These are phyloP conservation scores for Diaporthe ampelina DNA, from an alignment of 2,329 filamentous ascomycete species.

Conservation along the genomic window DNA sequence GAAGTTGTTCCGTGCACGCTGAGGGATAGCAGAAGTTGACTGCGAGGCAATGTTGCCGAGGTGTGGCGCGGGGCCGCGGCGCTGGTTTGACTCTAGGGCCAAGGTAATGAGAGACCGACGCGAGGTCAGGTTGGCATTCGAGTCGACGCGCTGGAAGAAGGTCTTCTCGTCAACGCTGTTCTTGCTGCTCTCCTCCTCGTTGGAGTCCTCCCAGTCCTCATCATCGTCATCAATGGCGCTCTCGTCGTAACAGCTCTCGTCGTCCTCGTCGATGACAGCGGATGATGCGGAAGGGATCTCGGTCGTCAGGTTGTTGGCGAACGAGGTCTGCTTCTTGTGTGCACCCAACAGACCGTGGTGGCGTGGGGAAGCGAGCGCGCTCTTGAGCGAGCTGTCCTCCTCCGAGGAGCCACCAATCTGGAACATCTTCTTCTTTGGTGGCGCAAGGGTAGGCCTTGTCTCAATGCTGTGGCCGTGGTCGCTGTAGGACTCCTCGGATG, in stretches of 20 bases:
- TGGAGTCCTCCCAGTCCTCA: conserved; percentile 75
- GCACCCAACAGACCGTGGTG: conserved; percentile 56
- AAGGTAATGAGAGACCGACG: conserved; percentile 90
- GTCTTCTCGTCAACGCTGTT: conserved; percentile 85
- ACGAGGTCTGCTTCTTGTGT: conserved; percentile 84
- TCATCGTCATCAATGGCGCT: conserved; percentile 84
- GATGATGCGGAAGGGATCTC: conserved; percentile 67
- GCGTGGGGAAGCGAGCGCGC: conserved; percentile 61
- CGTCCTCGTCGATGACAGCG: conserved; percentile 62
- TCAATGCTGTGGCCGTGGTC: conserved; percentile 63
- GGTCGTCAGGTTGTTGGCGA: conserved; percentile 81
- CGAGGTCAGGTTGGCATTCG: conserved; percentile 85
- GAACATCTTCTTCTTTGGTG: conserved; percentile 62
- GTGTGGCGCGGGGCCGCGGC: conserved; percentile 66
- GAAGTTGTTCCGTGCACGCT: conserved; percentile 66
- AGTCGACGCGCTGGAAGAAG: conserved; percentile 92
- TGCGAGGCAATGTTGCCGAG: conserved; percentile 78
- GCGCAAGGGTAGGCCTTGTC: conserved; percentile 46
- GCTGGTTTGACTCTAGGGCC: conserved; percentile 84
- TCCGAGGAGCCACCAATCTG: conserved; percentile 75
- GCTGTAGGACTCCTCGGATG: conserved; percentile 83
- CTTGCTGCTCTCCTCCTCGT: conserved; percentile 82
- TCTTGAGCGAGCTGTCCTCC: conserved; percentile 81
- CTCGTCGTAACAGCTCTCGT: conserved; percentile 79
- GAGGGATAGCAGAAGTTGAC: conserved; percentile 74